Evolutionary conservation across 768 basidiomycete genomes (phyloP), one percentile per base, ranked within the genome.

Genomic region (Amanita exitialis): DNA sequence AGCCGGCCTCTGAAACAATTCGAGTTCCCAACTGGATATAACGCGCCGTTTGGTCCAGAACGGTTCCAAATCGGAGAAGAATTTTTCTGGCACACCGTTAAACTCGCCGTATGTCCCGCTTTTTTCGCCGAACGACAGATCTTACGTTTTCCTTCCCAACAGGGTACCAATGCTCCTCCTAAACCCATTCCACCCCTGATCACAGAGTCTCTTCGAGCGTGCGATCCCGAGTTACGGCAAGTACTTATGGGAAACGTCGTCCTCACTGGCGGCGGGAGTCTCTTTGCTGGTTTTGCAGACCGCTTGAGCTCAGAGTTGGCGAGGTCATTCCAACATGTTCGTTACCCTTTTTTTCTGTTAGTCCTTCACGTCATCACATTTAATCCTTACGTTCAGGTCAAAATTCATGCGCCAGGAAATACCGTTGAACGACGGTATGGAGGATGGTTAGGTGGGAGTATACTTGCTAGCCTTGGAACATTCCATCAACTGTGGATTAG

Each of bases 401-500:
- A 93, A 73, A 86, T 95, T 36, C 90, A 95, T 59, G 85, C 93
- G 0, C 86, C 96, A 2, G 92, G 93, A 9, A 92, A 92, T 60
- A 81, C 89, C 0, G 76, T 84, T 45, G 96, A 98, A 64, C 79
- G 95, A 42, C 79, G 86, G 51, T 96, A 91, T 64, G 87, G 92
- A 12, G 83, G 87, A 16, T 99, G 96, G 96, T 70, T 99, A 6
- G 96, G 96, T 9, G 96, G 95, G 25, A 92, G 89, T 57, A 95
- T 98, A 59, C 73, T 98, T 43, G 94, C 88, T 1, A 92, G 89
- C 61, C 68, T 98, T 61, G 96, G 96, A 20, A 97, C 94, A 13
- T 99, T 98, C 77, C 96, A 99, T 63, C 95, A 95, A 58, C 71
- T 94, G 45, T 94, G 92, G 92, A 92, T 95, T 61, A 91, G 90